Percentiles rank a stretch among this genome's conserved stretches.
phyloP scores from a whole-genome alignment of 2,329 filamentous ascomycete species.

The Beauveria sp. region DNA sequence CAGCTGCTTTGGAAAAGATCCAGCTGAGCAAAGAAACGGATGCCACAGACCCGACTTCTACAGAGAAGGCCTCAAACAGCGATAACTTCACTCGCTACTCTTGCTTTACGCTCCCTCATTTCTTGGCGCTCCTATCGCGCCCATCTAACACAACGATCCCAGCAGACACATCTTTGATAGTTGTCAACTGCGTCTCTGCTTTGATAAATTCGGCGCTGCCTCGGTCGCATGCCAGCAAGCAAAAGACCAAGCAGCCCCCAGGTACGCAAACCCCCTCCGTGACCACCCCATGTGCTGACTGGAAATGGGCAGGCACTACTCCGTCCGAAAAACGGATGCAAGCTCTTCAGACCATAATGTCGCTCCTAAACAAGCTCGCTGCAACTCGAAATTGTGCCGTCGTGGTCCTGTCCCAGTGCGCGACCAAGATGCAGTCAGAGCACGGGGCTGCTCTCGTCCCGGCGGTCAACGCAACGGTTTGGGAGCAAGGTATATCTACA shows the following conservation, averaged over 20 bases:
- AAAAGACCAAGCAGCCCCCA: constrained; percentile 30
- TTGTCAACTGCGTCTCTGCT: constrained; percentile 72
- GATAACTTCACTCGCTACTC: constrained; percentile 40
- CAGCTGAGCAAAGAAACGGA: constrained; percentile 11
- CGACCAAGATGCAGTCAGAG: constrained; percentile 67
- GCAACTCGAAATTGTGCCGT: constrained; percentile 65
- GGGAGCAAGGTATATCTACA: constrained; percentile 71
- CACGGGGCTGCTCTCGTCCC: constrained; percentile 63
- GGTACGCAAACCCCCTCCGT: constrained; percentile 21
- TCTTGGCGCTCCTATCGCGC: constrained; percentile 65
- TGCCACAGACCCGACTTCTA: constrained; percentile 8
- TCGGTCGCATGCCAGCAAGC: constrained; percentile 39
- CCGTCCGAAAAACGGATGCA: constrained; percentile 39
- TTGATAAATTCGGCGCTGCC: constrained; percentile 73
- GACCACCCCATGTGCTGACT: background rate
- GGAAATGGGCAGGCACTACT: constrained; percentile 24
- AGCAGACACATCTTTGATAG: constrained; percentile 54
- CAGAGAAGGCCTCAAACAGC: constrained; percentile 17
- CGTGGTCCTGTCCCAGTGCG: constrained; percentile 70
- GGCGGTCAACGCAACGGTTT: constrained; percentile 65
- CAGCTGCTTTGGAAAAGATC: constrained; percentile 18
- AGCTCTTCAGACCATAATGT: constrained; percentile 56
- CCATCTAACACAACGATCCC: constrained; percentile 59
- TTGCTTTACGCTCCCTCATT: constrained; percentile 58
- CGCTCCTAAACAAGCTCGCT: constrained; percentile 67